Base-by-base conservation (phyloP, 768 basidiomycete species). In the Mycena capillaripes region DNA sequence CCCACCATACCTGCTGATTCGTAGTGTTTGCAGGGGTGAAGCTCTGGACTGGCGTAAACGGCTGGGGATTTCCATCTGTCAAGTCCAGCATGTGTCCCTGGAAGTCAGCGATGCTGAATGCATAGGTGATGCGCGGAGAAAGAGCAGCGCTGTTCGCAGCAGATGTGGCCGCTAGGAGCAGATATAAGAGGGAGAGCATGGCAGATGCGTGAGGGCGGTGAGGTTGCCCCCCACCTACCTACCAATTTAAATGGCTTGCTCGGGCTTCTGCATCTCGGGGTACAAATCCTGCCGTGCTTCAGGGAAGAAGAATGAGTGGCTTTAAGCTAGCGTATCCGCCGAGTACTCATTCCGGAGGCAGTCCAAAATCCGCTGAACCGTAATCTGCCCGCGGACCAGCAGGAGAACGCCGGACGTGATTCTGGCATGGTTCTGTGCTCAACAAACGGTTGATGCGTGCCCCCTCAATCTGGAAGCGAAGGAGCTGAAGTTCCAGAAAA, bases 11-110 rank as follows among this genome's bases (percentile, higher is more conserved):
- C 48, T 69, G 11, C 50, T 69, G 59, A 38, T 61, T 69, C 21
- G 19, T 61, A 8, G 67, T 55, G 21, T 69, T 55, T 19, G 67
- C 29, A 5, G 57, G 25, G 25, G 58, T 32, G 27, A 61, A 61
- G n/a, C 67, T 69, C 50, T 69, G 67, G 3, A 69, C 50, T 4
- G 67, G 67, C 8, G 67, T 69, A 27, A 60, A 69, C 10, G 11
- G 36, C 17, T 42, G 10, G 1, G 19, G 7, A 17, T 25, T n/a
- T 4, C 67, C 67, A 29, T 55, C 50, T 1, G 36, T 10, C 8
- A 69, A 59, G 23, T 69, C 67, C 1, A 69, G 14, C 46, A 38
- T n/a, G 30, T 69, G 57, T 23, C 67, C 59, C n/a, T 69, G 67
- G 40, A 60, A 69, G 38, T 69, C 58, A 5, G 38, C 8, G 36